Base-by-base conservation (phyloP, 2,329 filamentous ascomycete genomes). In the Diaporthe citrichinensis region DNA sequence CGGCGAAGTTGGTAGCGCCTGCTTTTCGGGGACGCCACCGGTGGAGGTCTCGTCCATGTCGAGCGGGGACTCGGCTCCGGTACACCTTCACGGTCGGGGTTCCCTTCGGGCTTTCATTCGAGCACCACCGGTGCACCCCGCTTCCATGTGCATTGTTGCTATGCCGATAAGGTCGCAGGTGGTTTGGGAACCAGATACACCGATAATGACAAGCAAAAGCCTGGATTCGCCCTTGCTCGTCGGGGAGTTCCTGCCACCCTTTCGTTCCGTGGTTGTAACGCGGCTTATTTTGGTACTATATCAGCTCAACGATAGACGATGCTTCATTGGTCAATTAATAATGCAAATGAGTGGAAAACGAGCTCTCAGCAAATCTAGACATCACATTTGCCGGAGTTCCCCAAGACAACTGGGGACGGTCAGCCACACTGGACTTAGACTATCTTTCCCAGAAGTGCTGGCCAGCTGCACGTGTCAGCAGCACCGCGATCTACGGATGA, bases 41-140 rank as follows among this genome's bases (percentile, higher is more conserved):
- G 17, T 8, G 31, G 23, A 31, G 15, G 28, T 10, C 39, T 25
- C 25, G 8, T 44, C 34, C 31, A 53, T 36, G 10, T 55, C 31
- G 57, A 62, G 57, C 46, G 71, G 71, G 71, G 71, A 53, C 34
- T 59, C 71, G 71, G 58, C 71, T 44, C 71, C 58, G 58, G 34
- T 17, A 34, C 71, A 28, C 36, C 25, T 34, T 25, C 39, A 46
- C 15, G 31, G 12, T 49, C 49, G 57, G 71, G 23, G 12, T 31
- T 58, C 55, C 15, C 6, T 8, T 65, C 59, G 59, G 59, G 39
- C 39, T 51, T 46, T 4, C 23, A 3, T n/a, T 49, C 41, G 57
- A 57, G 31, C 31, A 9, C 20, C 17, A 15, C 44, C 15, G 39
- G n/a, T 39, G 34, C 44, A 14, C 28, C 65, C n/a, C 34, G 34